Conservation (phyloP, 208 protist genomes). For the Trypanosoma brucei region DNA sequence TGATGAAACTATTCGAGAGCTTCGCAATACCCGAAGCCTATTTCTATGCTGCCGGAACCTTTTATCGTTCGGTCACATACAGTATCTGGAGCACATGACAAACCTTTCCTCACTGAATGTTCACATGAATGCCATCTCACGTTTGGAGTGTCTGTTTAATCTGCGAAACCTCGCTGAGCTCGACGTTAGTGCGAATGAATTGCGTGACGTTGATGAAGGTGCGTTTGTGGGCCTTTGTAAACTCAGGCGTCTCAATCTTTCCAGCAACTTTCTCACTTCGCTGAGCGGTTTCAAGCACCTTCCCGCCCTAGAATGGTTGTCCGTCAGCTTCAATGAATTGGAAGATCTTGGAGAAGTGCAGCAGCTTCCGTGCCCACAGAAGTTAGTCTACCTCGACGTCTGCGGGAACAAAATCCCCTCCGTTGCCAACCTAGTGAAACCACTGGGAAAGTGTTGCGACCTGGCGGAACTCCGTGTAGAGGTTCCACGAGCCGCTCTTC, state of each 20-base stretch:
- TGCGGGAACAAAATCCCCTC: slow-evolving; percentile 54
- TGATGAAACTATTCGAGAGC: slow-evolving; percentile 24
- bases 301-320: slow-evolving; percentile 51
- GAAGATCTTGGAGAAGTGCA: slow-evolving; percentile 36
- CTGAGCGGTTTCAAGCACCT: slow-evolving; percentile 34
- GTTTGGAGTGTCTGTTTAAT: slow-evolving; percentile 30
- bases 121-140: slow-evolving; percentile 75
- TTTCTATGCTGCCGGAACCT: slow-evolving; percentile 66
- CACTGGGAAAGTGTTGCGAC: slow-evolving; percentile 35
- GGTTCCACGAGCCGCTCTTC: slow-evolving; percentile 15
- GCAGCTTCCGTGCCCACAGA: slow-evolving; percentile 35
- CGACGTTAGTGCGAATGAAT: slow-evolving; percentile 79
- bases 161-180: slow-evolving; percentile 60
- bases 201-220: slow-evolving; percentile 25
- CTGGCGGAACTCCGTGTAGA: slow-evolving; percentile 55
- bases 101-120: slow-evolving; percentile 54
- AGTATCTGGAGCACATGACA: slow-evolving; percentile 48
- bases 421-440: slow-evolving; percentile 29
- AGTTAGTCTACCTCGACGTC: slow-evolving; percentile 57
- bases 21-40: slow-evolving; percentile 43
- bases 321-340: slow-evolving; percentile 72
- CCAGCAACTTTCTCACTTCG: slow-evolving; percentile 51
- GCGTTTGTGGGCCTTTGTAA: slow-evolving; percentile 44
- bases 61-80: slow-evolving; percentile 61
- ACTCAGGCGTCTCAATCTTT: slow-evolving; percentile 66